phyloP scores from a whole-genome alignment of 2,329 filamentous ascomycete species.

The Arthrocladium fulminans region DNA sequence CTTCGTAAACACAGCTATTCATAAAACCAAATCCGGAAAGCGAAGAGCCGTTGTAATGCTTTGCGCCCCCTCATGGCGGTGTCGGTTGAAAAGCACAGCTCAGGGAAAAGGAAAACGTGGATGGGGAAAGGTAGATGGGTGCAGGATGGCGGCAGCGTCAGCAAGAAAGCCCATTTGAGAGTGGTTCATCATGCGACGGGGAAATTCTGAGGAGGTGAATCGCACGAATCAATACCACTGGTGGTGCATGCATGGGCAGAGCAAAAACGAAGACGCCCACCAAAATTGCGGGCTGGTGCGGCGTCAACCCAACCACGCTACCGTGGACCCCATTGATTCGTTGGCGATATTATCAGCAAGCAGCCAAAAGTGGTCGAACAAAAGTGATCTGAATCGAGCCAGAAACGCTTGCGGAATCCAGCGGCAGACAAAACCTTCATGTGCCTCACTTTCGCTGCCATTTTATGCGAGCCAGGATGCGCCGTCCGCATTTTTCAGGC shows the following conservation, averaged over 20 bases:
- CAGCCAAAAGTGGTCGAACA: conserved; percentile 5
- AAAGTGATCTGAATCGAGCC: background rate
- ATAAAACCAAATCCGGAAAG: background rate
- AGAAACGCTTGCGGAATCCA: conserved; percentile 4
- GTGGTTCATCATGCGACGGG: background rate
- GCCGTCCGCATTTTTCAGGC: background rate
- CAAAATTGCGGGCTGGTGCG: conserved; percentile 1
- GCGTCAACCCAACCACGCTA: background rate
- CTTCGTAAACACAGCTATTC: too few relatives aligned
- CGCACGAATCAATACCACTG: conserved; percentile 5
- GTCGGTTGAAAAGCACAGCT: conserved; percentile 2
- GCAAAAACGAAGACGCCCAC: background rate
- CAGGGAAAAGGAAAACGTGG: conserved; percentile 8
- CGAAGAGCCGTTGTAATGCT: background rate
- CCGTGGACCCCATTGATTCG: conserved; percentile 4
- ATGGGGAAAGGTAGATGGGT: background rate
- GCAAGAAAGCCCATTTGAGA: background rate
- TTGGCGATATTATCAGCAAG: conserved; percentile 3
- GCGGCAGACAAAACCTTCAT: background rate
- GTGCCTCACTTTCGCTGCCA: conserved; percentile 1
- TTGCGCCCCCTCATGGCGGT: conserved; percentile 4
- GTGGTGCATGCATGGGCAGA: background rate
- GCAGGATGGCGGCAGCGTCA: background rate
- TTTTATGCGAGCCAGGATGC: conserved; percentile 5
- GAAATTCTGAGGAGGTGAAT: background rate